Conservation (phyloP, 2,329 filamentous ascomycete species). For the Penicillium sp. region DNA sequence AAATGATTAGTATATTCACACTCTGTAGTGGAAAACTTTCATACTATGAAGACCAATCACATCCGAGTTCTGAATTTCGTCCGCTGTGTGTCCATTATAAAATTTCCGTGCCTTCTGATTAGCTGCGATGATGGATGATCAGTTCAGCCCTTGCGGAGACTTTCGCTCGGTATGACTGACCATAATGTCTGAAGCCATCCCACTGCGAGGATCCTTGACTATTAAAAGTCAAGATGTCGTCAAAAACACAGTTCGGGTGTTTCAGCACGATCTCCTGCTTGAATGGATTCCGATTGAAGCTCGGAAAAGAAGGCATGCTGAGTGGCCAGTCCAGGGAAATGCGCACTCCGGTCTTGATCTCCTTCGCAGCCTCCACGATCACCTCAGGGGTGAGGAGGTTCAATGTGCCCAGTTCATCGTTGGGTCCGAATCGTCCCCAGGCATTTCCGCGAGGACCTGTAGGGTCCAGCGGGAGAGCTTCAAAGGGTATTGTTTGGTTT, state of each 20-base stretch:
- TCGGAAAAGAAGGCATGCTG: slow-evolving; percentile 24
- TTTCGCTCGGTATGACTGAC: not conserved
- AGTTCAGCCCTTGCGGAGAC: not conserved
- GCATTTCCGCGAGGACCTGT: slow-evolving; percentile 54
- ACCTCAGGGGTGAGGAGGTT: slow-evolving; percentile 53
- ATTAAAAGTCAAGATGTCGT: slow-evolving; percentile 25
- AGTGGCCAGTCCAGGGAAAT: slow-evolving; percentile 27
- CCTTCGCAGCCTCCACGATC: slow-evolving; percentile 43
- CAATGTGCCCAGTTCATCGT: slow-evolving; percentile 54
- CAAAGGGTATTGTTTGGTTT: slow-evolving; percentile 11
- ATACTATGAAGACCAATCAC: slow-evolving; percentile 22
- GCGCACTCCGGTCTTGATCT: slow-evolving; percentile 39
- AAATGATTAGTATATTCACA: not conserved
- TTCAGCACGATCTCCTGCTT: slow-evolving; percentile 23
- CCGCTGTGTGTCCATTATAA: slow-evolving; percentile 24
- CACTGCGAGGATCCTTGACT: slow-evolving; percentile 26
- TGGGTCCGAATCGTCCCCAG: slow-evolving; percentile 55
- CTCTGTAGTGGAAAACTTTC: not conserved
- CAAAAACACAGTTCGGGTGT: slow-evolving; percentile 20
- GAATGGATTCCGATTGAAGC: slow-evolving; percentile 25
- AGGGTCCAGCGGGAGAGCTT: slow-evolving; percentile 20
- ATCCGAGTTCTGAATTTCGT: slow-evolving; percentile 22
- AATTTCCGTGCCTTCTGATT: slow-evolving; percentile 21
- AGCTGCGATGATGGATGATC: slow-evolving; percentile 4
- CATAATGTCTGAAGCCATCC: slow-evolving; percentile 29